Base-by-base conservation (phyloP, 495 filamentous ascomycete genomes). In the Aspergillus baeticus region DNA sequence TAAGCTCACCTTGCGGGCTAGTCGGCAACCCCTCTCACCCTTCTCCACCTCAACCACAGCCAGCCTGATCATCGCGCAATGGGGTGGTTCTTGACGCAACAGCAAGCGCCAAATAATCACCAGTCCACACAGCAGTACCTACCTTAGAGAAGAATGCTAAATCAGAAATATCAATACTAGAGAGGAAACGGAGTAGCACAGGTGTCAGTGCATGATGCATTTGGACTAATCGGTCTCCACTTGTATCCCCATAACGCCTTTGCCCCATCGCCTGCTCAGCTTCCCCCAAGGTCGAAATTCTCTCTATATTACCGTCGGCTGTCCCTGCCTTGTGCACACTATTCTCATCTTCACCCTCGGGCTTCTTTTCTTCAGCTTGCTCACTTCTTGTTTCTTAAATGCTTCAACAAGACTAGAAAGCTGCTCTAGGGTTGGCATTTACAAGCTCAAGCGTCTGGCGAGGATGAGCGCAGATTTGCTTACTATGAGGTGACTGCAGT, bases 401-500 rank as follows among this genome's bases (percentile, higher is more conserved):
- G 26, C 11, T n/a, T 21, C 21, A 20, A 5, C 34, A 26, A 44
- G 20, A 22, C 22, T 17, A 26, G 23, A 22, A 57, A 33, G 8
- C 23, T 36, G 13, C 23, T 57, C 37, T 35, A 11, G 36, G 42
- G 41, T 11, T 52, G 37, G 37, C n/a, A 15, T 34, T 45, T 37
- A 20, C n/a, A 11, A 10, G 14, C 31, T 49, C 35, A 5, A 47
- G 36, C 23, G 13, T 15, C 45, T 43, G 37, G 41, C 35, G 18
- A 57, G 45, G 26, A 57, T 57, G 54, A 57, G 38, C 49, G 18
- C 21, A 50, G 36, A 57, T 15, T 36, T 29, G 45, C 26, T 57
- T 50, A 50, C 26, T 57, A 57, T 57, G 54, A 57, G 54, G 54
- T 50, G 54, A 57, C 45, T 44, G 45, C 41, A 55, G 34, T 50